Percentiles rank a stretch among this genome's conserved stretches.
Conservation (phyloP, 2,329 filamentous ascomycete species). For the Diaporthe sp. region DNA sequence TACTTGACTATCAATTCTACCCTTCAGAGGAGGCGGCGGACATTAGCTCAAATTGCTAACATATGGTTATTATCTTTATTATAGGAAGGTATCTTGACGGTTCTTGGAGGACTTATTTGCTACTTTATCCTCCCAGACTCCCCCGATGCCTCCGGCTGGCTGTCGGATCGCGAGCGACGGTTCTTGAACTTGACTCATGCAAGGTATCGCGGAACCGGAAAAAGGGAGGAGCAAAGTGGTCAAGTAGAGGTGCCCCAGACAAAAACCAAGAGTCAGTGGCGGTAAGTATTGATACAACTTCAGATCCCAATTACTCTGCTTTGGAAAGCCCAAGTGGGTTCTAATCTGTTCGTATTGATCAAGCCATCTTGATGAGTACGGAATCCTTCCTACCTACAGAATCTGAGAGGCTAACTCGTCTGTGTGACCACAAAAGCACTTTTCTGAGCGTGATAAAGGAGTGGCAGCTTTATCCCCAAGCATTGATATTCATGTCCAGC, state of each 20-base stretch:
- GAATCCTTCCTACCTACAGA: not conserved
- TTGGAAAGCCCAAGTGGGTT: not conserved
- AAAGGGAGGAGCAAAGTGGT: not conserved
- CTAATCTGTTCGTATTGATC: not conserved
- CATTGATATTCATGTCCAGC: conserved; percentile 56
- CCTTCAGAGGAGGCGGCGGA: not conserved
- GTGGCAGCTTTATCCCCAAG: conserved; percentile 57
- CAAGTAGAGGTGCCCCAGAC: not conserved
- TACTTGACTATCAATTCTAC: too few species aligned
- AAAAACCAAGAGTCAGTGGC: not conserved
- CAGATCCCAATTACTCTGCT: too few species aligned
- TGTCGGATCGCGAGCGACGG: not conserved
- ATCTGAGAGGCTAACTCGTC: not conserved
- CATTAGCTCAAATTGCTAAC: not conserved
- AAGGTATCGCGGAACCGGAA: not conserved
- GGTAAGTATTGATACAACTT: not conserved
- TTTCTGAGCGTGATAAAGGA: conserved; percentile 53
- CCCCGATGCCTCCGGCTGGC: conserved; percentile 39
- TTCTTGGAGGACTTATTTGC: conserved; percentile 47
- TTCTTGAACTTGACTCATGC: not conserved
- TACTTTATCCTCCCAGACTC: conserved; percentile 59
- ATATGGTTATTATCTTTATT: not conserved
- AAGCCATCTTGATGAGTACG: not conserved
- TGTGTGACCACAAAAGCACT: not conserved
- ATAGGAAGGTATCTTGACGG: conserved; percentile 44